A percentile compares a stretch with the other conserved stretches of the same genome.
Conservation (phyloP, 2,329 filamentous ascomycete genomes). For the Penicillium sp. region DNA sequence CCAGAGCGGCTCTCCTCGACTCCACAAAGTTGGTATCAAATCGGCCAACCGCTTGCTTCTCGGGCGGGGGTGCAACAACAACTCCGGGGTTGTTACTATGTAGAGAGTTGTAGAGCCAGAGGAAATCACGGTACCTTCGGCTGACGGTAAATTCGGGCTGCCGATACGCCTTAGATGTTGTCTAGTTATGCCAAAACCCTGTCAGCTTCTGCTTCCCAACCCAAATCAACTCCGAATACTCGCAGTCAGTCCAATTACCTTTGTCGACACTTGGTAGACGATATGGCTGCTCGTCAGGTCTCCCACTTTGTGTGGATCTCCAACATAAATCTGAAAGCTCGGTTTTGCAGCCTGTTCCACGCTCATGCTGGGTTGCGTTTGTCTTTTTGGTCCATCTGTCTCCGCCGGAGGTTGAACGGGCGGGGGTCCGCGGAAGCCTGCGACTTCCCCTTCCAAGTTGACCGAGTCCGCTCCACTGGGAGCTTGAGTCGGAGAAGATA, state of each 20-base stretch:
- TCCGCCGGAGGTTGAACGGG: constrained; percentile 53
- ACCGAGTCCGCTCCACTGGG: constrained; percentile 58
- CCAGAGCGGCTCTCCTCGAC: constrained; percentile 79
- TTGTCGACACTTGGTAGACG: constrained; percentile 92
- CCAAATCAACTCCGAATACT: background rate
- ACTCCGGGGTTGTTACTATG: constrained; percentile 93
- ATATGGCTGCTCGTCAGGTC: constrained; percentile 96
- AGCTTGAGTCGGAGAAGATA: constrained; percentile 44
- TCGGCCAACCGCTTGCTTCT: constrained; percentile 94
- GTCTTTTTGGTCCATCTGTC: constrained; percentile 46
- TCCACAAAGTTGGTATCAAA: constrained; percentile 98
- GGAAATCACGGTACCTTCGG: constrained; percentile 88
- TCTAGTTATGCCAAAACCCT: constrained; percentile 51
- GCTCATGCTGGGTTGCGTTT: constrained; percentile 73
- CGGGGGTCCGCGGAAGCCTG: constrained; percentile 61
- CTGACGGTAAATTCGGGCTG: constrained; percentile 91
- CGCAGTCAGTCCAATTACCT: constrained; percentile 52
- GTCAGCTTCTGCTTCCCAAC: background rate
- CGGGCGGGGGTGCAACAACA: constrained; percentile 90
- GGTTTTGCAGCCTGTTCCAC: constrained; percentile 93
- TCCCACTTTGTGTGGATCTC: constrained; percentile 96
- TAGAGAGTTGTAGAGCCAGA: constrained; percentile 94
- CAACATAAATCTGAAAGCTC: constrained; percentile 82
- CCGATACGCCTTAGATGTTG: constrained; percentile 91
- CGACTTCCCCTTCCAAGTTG: constrained; percentile 66